Evolutionary conservation across 176 grass and related monocot genomes (phyloP).

Genomic region (Miscanthus lutarioriparius): DNA sequence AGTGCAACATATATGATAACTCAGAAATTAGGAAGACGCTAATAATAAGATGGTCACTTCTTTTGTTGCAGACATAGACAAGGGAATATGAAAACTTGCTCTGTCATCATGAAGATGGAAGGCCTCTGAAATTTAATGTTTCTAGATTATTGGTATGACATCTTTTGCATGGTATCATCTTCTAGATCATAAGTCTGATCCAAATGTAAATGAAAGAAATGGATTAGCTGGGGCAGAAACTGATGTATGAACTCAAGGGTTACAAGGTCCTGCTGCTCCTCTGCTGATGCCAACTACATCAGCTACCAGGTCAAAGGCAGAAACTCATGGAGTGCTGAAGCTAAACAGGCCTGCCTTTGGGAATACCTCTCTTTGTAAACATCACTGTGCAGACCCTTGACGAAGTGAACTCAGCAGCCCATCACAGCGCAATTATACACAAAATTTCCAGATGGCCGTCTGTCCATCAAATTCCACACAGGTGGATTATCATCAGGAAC

Average conservation of each 20-base stretch:
- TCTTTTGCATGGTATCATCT: constrained; percentile 46
- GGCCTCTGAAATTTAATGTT: constrained; percentile 28
- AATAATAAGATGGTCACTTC: constrained; percentile 8
- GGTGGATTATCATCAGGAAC: constrained; percentile 52
- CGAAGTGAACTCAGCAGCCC: constrained; percentile 68
- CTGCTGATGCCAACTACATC: constrained; percentile 36
- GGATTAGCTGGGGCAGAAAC: constrained; percentile 38
- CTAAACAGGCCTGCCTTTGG: constrained; percentile 32
- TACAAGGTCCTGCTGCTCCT: constrained; percentile 37
- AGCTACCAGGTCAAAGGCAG: constrained; percentile 23
- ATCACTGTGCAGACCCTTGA: background rate
- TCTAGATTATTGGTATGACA: constrained; percentile 47
- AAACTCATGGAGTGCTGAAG: constrained; percentile 26
- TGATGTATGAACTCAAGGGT: constrained; percentile 30
- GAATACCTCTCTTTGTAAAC: constrained; percentile 32
- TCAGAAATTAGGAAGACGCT: background rate
- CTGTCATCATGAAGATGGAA: constrained; percentile 38
- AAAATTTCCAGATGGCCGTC: constrained; percentile 61
- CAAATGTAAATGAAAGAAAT: constrained; percentile 51
- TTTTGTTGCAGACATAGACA: constrained; percentile 12
- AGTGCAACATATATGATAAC: background rate
- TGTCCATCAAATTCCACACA: constrained; percentile 68
- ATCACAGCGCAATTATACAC: constrained; percentile 95
- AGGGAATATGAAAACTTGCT: constrained; percentile 18
- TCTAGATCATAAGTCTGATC: constrained; percentile 40